Evolutionary conservation across 495 filamentous ascomycete genomes (phyloP).

Genomic region (Daldinia bambusicola): DNA sequence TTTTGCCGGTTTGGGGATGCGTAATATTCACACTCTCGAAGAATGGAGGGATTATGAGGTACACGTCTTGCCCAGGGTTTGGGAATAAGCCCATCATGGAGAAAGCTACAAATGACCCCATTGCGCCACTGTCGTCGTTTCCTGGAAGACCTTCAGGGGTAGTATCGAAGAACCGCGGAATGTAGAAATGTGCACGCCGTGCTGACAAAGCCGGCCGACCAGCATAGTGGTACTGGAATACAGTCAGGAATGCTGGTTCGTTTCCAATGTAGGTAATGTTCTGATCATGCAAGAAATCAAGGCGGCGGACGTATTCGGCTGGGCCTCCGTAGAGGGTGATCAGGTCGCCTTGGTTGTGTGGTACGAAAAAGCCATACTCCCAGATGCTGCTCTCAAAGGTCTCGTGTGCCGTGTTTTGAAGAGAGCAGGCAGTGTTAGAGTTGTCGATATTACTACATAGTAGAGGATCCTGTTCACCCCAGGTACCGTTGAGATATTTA

Average conservation of each 20-base stretch:
- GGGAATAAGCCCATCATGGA: slow-evolving; percentile 81
- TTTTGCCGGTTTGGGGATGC: slow-evolving; percentile 68
- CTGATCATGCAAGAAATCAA: slow-evolving; percentile 71
- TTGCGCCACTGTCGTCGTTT: slow-evolving; percentile 78
- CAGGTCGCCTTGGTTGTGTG: slow-evolving; percentile 73
- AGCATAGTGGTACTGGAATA: slow-evolving; percentile 77
- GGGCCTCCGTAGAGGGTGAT: slow-evolving; percentile 70
- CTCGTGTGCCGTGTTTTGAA: slow-evolving; percentile 70
- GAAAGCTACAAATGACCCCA: slow-evolving; percentile 76
- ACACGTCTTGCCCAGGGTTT: slow-evolving; percentile 78
- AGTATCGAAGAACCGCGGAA: slow-evolving; percentile 71
- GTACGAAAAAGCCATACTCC: slow-evolving; percentile 79
- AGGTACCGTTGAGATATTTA: slow-evolving; percentile 71
- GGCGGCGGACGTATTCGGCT: slow-evolving; percentile 66
- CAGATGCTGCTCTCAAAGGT: slow-evolving; percentile 78
- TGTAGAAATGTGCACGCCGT: slow-evolving; percentile 70
- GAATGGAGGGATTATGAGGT: slow-evolving; percentile 74
- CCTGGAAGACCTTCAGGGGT: slow-evolving; percentile 71
- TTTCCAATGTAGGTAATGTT: slow-evolving; percentile 78
- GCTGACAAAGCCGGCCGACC: slow-evolving; percentile 73
- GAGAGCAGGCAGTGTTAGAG: slow-evolving; percentile 64
- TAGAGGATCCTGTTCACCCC: slow-evolving; percentile 75
- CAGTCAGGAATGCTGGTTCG: slow-evolving; percentile 75
- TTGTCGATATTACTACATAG: slow-evolving; percentile 68
- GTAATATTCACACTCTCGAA: slow-evolving; percentile 73